A percentile compares a stretch with the other conserved stretches of the same genome.
These are phyloP conservation scores for Baeospora myosura DNA, from an alignment of 1,284 basidiomycete genomes.

Conservation along the genomic window DNA sequence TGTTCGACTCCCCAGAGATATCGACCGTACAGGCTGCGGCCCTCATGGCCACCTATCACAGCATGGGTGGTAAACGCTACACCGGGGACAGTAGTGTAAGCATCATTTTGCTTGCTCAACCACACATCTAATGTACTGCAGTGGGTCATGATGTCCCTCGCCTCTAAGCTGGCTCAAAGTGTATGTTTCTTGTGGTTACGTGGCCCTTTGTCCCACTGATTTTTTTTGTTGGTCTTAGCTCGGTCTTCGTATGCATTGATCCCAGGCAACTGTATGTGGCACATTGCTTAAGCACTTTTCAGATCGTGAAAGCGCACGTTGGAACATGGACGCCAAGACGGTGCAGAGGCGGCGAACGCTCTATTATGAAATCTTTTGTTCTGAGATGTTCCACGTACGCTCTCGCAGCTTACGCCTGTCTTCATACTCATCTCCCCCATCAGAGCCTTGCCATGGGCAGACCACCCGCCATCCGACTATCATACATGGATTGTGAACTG, in stretches of 20 bases:
- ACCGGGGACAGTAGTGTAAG: conserved; percentile 43
- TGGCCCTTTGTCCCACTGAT: conserved; percentile 14
- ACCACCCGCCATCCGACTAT: conserved; percentile 46
- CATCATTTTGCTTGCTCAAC: conserved; percentile 1
- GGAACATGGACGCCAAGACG: conserved; percentile 45
- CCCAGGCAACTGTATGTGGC: conserved; percentile 22
- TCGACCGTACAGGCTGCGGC: conserved; percentile 54
- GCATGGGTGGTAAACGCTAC: conserved; percentile 42
- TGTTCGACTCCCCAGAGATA: conserved; percentile 56
- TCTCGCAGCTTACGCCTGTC: not conserved
- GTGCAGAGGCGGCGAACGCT: conserved; percentile 46
- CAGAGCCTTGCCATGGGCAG: conserved; percentile 48
- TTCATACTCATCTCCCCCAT: conserved; percentile 6
- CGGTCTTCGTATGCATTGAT: conserved; percentile 40
- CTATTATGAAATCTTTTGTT: conserved; percentile 53
- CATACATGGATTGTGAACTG: conserved; percentile 53
- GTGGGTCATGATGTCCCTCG: conserved; percentile 45
- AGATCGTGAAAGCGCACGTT: conserved; percentile 58
- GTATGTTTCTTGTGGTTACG: conserved; percentile 34
- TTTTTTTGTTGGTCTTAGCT: conserved; percentile 27
- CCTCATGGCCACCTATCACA: conserved; percentile 49
- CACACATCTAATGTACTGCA: conserved; percentile 26
- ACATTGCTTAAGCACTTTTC: conserved; percentile 2
- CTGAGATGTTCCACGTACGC: conserved; percentile 43
- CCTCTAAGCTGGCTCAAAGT: conserved; percentile 49